Percentiles rank a stretch among this genome's conserved stretches.
These are phyloP conservation scores for Blastobotrys aristatus DNA, from an alignment of 1,139 yeast species.

Conservation along the genomic window DNA sequence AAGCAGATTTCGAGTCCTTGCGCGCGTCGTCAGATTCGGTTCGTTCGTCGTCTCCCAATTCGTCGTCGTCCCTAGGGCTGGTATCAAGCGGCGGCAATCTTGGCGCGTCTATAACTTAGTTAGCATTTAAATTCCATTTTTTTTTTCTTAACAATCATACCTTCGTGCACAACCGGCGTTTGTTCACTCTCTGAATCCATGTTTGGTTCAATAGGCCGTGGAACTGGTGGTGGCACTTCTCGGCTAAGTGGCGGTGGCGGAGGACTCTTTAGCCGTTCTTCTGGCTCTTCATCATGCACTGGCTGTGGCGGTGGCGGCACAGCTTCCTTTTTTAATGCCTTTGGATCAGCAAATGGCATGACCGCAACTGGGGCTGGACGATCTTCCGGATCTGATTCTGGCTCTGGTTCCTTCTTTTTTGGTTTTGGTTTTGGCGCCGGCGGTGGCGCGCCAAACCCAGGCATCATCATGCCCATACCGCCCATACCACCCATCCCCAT, in stretches of 20 bases:
- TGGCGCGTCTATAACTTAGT: neutral
- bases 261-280: constrained; percentile 16
- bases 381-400: constrained; percentile 25
- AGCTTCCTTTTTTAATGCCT: constrained; percentile 30
- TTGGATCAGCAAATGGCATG: constrained; percentile 44
- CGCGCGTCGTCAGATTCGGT: constrained; percentile 32
- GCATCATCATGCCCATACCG: constrained; percentile 29
- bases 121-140: no score
- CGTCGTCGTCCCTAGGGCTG: constrained; percentile 22
- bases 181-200: neutral
- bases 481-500: constrained; percentile 63
- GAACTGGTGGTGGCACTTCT: constrained; percentile 1
- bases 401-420: constrained; percentile 26
- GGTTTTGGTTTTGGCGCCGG: constrained; percentile 26
- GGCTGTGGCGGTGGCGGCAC: constrained; percentile 14
- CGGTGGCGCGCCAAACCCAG: constrained; percentile 32
- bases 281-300: constrained; percentile 10
- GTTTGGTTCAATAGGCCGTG: neutral
- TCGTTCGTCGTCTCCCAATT: constrained; percentile 33
- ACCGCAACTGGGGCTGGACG: constrained; percentile 43
- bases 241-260: neutral
- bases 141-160: neutral
- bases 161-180: neutral
- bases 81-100: constrained; percentile 6
- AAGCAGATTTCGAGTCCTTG: neutral